These are phyloP conservation scores for Suillus sp. DNA, from an alignment of 768 basidiomycete species.

Conservation along the genomic window DNA sequence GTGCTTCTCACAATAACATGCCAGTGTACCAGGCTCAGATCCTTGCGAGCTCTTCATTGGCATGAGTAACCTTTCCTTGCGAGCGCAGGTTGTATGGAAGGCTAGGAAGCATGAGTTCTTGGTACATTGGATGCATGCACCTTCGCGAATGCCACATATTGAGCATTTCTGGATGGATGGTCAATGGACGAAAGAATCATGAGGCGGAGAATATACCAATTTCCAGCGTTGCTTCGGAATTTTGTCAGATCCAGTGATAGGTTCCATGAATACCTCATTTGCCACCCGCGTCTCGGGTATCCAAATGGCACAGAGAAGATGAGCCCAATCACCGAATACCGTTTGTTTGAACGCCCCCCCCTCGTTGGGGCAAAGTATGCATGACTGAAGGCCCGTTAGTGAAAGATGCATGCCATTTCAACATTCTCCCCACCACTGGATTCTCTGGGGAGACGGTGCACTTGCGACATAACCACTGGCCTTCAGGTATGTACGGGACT, in stretches of 20 bases:
- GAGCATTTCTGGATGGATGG: conserved; percentile 53
- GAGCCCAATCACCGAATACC: conserved; percentile 89
- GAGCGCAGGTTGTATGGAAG: conserved; percentile 93
- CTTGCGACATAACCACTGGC: conserved; percentile 98
- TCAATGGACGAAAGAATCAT: conserved; percentile 9
- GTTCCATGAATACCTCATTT: conserved; percentile 98
- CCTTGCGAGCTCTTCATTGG: conserved; percentile 86
- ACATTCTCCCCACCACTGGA: conserved; percentile 70
- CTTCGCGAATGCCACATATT: conserved; percentile 59
- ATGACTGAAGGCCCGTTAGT: conserved; percentile 56
- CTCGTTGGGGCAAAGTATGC: conserved; percentile 94
- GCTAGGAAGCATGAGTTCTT: conserved; percentile 89
- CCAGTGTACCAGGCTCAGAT: conserved; percentile 69
- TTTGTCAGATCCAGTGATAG: conserved; percentile 84
- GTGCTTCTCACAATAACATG: conserved; percentile 89
- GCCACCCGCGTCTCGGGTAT: conserved; percentile 91
- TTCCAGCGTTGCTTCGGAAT: conserved; percentile 94
- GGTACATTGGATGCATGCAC: conserved; percentile 96
- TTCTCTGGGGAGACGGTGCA: conserved; percentile 97
- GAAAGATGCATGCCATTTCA: neutral
- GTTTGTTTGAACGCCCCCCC: conserved; percentile 99
- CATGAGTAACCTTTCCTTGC: conserved; percentile 80
- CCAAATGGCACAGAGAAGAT: conserved; percentile 96
- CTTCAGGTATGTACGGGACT: conserved; percentile 98
- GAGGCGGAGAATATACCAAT: conserved; percentile 57